Conservation (phyloP, 306 rosid genomes). For the Hylodesmum podocarpum region DNA sequence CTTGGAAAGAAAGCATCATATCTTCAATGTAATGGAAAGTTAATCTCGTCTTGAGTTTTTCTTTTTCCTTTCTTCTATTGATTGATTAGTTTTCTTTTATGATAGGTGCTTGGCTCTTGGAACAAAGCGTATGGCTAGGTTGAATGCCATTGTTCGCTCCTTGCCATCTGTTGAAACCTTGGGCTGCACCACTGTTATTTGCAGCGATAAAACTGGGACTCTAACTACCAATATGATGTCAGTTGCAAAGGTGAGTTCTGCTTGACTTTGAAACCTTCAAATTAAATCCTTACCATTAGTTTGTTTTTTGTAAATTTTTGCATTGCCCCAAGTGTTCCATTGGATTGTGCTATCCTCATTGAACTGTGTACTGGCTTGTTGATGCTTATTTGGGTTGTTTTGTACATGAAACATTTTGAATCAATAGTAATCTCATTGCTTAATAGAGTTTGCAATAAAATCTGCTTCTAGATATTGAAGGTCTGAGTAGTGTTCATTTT, state of each 20-base stretch:
- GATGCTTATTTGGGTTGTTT: not conserved
- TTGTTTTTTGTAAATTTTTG: constrained; percentile 12
- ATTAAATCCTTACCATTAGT: not conserved
- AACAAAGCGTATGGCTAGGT: constrained; percentile 94
- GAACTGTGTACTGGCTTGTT: not conserved
- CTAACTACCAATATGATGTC: constrained; percentile 99
- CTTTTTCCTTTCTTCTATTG: not conserved
- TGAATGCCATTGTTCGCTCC: constrained; percentile 94
- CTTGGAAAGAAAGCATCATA: not conserved
- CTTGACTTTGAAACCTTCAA: not conserved
- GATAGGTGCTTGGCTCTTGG: constrained; percentile 97
- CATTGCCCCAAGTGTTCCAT: not conserved
- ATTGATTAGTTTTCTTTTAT: constrained; percentile 21
- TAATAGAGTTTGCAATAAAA: not conserved
- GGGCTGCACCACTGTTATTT: constrained; percentile 98
- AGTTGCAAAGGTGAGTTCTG: constrained; percentile 68
- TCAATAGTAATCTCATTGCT: not conserved
- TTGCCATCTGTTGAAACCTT: constrained; percentile 95
- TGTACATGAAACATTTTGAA: not conserved
- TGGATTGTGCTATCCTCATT: constrained; percentile 7
- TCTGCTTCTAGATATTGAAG: constrained; percentile 6
- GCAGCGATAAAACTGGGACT: constrained; percentile 99
- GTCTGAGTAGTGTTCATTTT: not conserved
- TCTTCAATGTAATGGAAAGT: not conserved
- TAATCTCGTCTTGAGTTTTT: not conserved